Percentiles rank a stretch among this genome's conserved stretches.
Evolutionary conservation across 345 rosid species (phyloP).

Genomic region (Gossypioides kirkii): DNA sequence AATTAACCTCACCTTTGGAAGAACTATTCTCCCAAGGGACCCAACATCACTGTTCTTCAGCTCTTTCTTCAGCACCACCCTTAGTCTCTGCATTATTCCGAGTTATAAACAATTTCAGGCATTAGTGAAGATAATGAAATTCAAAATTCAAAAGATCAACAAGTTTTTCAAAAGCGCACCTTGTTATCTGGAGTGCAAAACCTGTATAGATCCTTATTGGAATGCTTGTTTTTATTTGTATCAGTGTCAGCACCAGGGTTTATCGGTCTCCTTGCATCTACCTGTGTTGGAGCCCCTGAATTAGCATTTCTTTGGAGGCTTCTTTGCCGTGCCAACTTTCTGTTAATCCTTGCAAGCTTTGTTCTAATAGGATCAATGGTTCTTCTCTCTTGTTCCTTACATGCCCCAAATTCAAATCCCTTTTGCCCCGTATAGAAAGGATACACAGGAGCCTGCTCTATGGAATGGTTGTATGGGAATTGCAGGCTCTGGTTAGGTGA

Average conservation of each 20-base stretch:
- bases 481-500: constrained; percentile 19
- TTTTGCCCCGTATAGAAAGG: constrained; percentile 2
- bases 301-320: constrained; percentile 33
- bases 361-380: constrained; percentile 33
- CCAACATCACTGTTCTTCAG: constrained; percentile 83
- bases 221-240: not conserved
- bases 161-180: constrained; percentile 26
- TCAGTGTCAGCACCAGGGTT: not conserved
- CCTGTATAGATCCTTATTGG: constrained; percentile 27
- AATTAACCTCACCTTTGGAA: constrained; percentile 67
- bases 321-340: constrained; percentile 64
- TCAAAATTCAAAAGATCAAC: not conserved
- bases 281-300: constrained; percentile 17
- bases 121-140: not conserved
- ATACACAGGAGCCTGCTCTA: constrained; percentile 13
- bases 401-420: constrained; percentile 8
- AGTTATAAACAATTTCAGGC: not conserved
- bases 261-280: constrained; percentile 27
- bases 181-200: constrained; percentile 43
- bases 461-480: not conserved
- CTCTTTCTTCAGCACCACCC: constrained; percentile 48
- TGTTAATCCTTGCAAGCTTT: constrained; percentile 52
- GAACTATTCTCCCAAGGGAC: constrained; percentile 71
- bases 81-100: constrained; percentile 44
- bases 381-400: constrained; percentile 24